Evolutionary conservation across 192 early-diverging fungal genomes (phyloP), one percentile per base, ranked within the genome.

Genomic region (Coemansia sp.): DNA sequence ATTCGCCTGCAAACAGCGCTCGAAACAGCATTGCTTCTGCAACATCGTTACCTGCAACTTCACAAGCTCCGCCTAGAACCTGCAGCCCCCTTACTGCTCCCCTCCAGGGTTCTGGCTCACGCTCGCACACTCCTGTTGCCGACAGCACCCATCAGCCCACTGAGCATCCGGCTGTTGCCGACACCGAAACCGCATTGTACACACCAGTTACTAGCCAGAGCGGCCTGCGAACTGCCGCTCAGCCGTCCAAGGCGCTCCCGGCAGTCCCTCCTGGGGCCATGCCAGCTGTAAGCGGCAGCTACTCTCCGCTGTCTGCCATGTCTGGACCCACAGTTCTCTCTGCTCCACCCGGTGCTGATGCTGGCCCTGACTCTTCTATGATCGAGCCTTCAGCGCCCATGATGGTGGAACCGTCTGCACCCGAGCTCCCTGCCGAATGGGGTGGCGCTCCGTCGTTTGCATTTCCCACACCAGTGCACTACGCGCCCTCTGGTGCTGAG

Each of bases 341-440:
- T 26, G 74, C 63, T 26, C 74, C 74, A 33, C 68, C 74, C 0
- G 53, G 53, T 6, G 46, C 51, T 20, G 43, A 63, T 43, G 57
- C 49, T 5, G 56, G 20, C 28, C 6, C 14, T 23, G 48, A 43
- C 21, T 48, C 46, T 28, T 66, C 48, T 19, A 42, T 70, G 54
- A 55, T 64, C 5, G 73, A 69, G 63, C 73, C 74, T 19, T 70
- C 74, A 12, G 68, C 74, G 38, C 74, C 67, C 5, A 67, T 70
- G 67, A 55, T 70, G 13, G 30, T 58, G 2, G 74, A 70, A 60
- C 67, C 74, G 30, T 59, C 63, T 0, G 73, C 73, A n/a, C 73
- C 73, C 19, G 67, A 77, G 59, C 52, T 77, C 14, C 73, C 73
- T 18, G 35, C 39, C 26, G 50, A 69, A 15, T 77, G 73, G 73